Conservation (phyloP, 2,329 filamentous ascomycete genomes). For the Aspergillus pseudoterreus region DNA sequence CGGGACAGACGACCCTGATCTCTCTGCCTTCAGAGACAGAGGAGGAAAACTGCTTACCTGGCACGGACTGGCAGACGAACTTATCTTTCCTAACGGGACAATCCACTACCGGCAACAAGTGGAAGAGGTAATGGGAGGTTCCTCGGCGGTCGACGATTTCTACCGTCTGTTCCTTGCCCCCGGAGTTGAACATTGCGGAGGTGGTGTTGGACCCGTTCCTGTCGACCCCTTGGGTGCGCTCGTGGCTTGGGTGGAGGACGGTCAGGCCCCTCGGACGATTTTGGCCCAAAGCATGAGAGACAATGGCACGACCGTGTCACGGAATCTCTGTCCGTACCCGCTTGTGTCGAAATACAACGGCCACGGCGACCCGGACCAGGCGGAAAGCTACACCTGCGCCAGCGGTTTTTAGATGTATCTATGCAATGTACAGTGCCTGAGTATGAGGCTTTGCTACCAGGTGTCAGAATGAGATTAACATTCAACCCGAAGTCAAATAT, state of each 20-base stretch:
- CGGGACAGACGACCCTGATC: slow-evolving; percentile 34
- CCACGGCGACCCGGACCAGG: slow-evolving; percentile 2
- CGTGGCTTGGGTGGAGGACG: slow-evolving; percentile 19
- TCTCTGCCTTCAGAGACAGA: slow-evolving; percentile 28
- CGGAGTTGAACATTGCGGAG: slow-evolving; percentile 34
- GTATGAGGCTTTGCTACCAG: too few relatives aligned
- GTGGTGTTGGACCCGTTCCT: slow-evolving; percentile 21
- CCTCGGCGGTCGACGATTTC: slow-evolving; percentile 23
- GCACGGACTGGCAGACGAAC: slow-evolving; percentile 36
- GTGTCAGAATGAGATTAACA: too few relatives aligned
- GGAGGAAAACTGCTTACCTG: slow-evolving; percentile 43
- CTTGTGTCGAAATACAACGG: slow-evolving; percentile 7
- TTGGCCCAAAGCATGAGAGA: background rate
- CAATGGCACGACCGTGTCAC: background rate
- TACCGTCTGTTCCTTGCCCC: slow-evolving; percentile 40
- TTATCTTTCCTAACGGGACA: slow-evolving; percentile 34
- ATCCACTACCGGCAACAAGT: slow-evolving; percentile 20
- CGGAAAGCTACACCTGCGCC: background rate
- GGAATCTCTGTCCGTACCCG: slow-evolving; percentile 10
- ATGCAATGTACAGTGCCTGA: too few relatives aligned
- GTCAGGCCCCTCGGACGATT: slow-evolving; percentile 13
- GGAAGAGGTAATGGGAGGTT: too few relatives aligned
- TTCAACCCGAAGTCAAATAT: too few relatives aligned
- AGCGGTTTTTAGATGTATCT: background rate
- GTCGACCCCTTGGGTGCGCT: slow-evolving; percentile 9